Conservation (phyloP, 2,329 filamentous ascomycete genomes). For the Beauveria brongniartii region DNA sequence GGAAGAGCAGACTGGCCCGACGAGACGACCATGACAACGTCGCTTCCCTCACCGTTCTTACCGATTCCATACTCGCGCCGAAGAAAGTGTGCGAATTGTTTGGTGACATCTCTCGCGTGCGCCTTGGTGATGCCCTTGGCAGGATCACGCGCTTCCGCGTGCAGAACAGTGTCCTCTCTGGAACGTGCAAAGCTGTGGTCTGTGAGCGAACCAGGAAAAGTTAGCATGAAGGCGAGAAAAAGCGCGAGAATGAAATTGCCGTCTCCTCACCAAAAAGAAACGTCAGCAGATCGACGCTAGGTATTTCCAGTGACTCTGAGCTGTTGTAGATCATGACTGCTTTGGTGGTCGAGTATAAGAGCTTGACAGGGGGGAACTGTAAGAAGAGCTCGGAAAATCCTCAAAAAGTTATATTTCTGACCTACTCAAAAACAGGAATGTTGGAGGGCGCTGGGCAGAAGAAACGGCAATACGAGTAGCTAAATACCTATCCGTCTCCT, state of each 20-base stretch:
- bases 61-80: slow-evolving; percentile 46
- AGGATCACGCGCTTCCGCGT: slow-evolving; percentile 49
- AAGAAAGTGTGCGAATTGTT: slow-evolving; percentile 47
- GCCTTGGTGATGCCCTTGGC: slow-evolving; percentile 45
- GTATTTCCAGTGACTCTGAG: slow-evolving; percentile 24
- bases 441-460: no score
- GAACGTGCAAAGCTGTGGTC: slow-evolving; percentile 25
- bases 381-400: no score
- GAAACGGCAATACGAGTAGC: neutral
- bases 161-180: slow-evolving; percentile 43
- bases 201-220: slow-evolving; percentile 12
- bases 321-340: slow-evolving; percentile 30
- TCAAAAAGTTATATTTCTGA: no score
- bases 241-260: neutral
- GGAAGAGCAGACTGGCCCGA: slow-evolving; percentile 48
- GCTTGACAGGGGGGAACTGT: neutral
- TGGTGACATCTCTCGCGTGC: slow-evolving; percentile 37
- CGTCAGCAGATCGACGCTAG: slow-evolving; percentile 34
- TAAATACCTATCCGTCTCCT: neutral
- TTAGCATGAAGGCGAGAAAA: neutral
- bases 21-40: slow-evolving; percentile 49
- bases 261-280: slow-evolving; percentile 32
- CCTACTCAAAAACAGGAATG: no score
- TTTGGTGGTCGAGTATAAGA: neutral
- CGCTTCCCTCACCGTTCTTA: slow-evolving; percentile 34